A percentile compares a stretch with the other conserved stretches of the same genome.
Conservation (phyloP, 2,329 filamentous ascomycete species). For the Aspergillus pseudonomiae region DNA sequence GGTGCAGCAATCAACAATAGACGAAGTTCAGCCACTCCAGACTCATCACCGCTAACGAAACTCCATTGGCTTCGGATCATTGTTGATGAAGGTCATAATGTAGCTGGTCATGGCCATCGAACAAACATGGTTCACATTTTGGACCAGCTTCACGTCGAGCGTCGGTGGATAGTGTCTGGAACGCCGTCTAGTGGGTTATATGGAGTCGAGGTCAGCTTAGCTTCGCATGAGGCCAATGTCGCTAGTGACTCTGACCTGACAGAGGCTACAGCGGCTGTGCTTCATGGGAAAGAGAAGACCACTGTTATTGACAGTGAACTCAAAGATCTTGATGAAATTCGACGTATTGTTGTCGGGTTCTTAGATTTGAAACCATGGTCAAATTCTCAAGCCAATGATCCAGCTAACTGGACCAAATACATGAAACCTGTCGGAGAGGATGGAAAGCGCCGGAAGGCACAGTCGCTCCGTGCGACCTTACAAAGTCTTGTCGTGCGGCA, state of each 20-base stretch:
- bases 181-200: constrained; percentile 85
- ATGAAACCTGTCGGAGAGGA: constrained; percentile 64
- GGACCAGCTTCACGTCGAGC: constrained; percentile 61
- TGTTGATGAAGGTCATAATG: constrained; percentile 86
- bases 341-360: constrained; percentile 70
- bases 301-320: constrained; percentile 56
- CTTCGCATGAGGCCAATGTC: constrained; percentile 41
- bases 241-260: constrained; percentile 38
- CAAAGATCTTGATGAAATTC: constrained; percentile 67
- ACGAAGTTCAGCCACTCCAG: constrained; percentile 47
- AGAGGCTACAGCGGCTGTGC: constrained; percentile 34
- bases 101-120: constrained; percentile 67
- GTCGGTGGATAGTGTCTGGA: constrained; percentile 87
- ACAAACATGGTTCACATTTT: constrained; percentile 62
- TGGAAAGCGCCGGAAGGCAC: constrained; percentile 51
- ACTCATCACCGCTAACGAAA: constrained; percentile 65
- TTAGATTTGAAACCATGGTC: constrained; percentile 79
- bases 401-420: constrained; percentile 73
- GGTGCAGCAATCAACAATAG: constrained; percentile 55
- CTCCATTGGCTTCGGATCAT: constrained; percentile 88
- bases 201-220: constrained; percentile 67
- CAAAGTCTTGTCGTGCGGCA: constrained; percentile 82
- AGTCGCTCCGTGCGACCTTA: constrained; percentile 66
- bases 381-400: constrained; percentile 61
- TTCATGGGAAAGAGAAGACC: constrained; percentile 39